These are phyloP conservation scores for Bothriochloa decipiens DNA, from an alignment of 176 grass and related monocot species.

Conservation along the genomic window DNA sequence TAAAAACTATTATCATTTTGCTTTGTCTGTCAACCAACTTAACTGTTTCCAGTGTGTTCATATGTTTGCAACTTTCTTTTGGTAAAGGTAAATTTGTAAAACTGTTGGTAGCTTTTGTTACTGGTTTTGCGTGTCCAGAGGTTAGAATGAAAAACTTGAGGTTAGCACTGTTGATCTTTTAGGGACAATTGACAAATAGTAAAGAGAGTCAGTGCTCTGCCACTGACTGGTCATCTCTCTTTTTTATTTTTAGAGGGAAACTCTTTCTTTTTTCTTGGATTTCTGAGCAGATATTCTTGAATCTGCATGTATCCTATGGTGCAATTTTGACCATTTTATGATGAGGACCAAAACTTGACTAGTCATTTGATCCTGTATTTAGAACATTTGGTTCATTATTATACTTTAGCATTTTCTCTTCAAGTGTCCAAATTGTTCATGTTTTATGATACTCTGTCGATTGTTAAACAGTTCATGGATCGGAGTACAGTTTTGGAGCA, in stretches of 20 bases:
- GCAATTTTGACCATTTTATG: conserved; percentile 16
- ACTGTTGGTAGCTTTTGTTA: background rate
- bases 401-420: conserved; percentile 15
- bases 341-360: conserved; percentile 3
- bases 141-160: background rate
- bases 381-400: conserved; percentile 19
- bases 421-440: conserved; percentile 32
- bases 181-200: background rate
- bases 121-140: background rate
- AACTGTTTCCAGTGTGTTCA: background rate
- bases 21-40: conserved; percentile 4
- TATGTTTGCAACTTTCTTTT: conserved; percentile 11
- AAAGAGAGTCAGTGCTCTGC: background rate
- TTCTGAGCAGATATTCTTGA: background rate
- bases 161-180: background rate
- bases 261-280: background rate
- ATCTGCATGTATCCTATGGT: conserved; percentile 21
- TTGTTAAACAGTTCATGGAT: conserved; percentile 72
- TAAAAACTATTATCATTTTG: conserved; percentile 6
- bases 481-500: conserved; percentile 91
- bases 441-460: conserved; percentile 19
- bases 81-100: background rate
- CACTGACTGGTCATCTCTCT: background rate
- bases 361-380: background rate
- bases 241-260: background rate